A percentile compares a stretch with the other conserved stretches of the same genome.
phyloP scores from a whole-genome alignment of 192 early-diverging fungal species.

The Cladochytrium replicatum region DNA sequence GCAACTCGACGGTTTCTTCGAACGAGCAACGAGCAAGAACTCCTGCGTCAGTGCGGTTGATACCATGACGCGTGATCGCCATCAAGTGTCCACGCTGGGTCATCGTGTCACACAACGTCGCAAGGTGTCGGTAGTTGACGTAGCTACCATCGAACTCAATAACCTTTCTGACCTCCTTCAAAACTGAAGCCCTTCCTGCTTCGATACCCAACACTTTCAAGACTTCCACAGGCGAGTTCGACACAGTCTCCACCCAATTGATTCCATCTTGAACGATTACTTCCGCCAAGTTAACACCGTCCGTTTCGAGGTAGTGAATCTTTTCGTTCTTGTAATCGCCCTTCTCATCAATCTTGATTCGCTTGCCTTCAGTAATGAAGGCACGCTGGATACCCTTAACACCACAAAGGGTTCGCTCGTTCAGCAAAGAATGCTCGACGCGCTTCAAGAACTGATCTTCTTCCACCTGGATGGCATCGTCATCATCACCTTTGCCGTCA shows the following conservation, averaged over 20 bases:
- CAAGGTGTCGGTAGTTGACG: conserved; percentile 97
- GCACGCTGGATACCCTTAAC: conserved; percentile 76
- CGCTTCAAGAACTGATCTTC: conserved; percentile 85
- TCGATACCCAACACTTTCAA: conserved; percentile 91
- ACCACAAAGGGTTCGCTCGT: conserved; percentile 78
- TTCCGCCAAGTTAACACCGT: conserved; percentile 82
- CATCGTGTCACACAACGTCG: conserved; percentile 94
- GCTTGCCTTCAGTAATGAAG: conserved; percentile 53
- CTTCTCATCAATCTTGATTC: conserved; percentile 13
- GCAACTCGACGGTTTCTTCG: conserved; percentile 97
- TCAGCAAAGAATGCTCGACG: conserved; percentile 79
- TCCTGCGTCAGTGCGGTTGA: conserved; percentile 90
- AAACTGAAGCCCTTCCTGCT: conserved; percentile 79
- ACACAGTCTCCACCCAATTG: conserved; percentile 67
- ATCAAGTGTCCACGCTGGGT: conserved; percentile 84
- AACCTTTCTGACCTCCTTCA: conserved; percentile 84
- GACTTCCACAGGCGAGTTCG: conserved; percentile 90
- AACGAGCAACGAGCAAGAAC: conserved; percentile 93
- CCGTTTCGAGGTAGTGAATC: conserved; percentile 83
- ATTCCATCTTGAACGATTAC: conserved; percentile 81
- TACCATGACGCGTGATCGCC: conserved; percentile 97
- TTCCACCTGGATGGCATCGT: conserved; percentile 47
- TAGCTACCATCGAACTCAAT: conserved; percentile 94
- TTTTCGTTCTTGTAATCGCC: conserved; percentile 52
- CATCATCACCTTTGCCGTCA: conserved; percentile 59